A percentile compares a stretch with the other conserved stretches of the same genome.
phyloP scores from a whole-genome alignment of 768 basidiomycete genomes.

The Phylloporus scabripes region DNA sequence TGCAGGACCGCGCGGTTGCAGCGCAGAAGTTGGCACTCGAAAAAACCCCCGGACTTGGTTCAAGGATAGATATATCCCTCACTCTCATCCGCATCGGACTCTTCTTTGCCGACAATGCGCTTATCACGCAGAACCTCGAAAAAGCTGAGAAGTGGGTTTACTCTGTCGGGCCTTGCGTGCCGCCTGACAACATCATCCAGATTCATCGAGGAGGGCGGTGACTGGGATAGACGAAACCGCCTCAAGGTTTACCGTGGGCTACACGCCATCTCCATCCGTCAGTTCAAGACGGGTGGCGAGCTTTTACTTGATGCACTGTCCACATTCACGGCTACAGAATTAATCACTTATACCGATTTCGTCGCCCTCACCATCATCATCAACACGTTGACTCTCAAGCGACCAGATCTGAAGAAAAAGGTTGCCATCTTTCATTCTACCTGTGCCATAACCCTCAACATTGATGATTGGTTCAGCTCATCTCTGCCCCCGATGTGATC shows the following conservation, averaged over 20 bases:
- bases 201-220: conserved; percentile 90
- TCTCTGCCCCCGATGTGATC: conserved; percentile 81
- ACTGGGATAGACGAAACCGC: conserved; percentile 96
- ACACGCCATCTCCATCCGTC: conserved; percentile 80
- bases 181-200: conserved; percentile 33
- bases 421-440: conserved; percentile 32
- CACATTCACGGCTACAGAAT: conserved; percentile 91
- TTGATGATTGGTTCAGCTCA: conserved; percentile 48
- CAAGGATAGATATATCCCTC: conserved; percentile 88
- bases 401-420: conserved; percentile 91
- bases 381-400: conserved; percentile 66
- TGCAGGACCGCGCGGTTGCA: conserved; percentile 70
- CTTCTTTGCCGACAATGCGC: conserved; percentile 76
- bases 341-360: conserved; percentile 85
- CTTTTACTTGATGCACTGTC: conserved; percentile 87
- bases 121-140: conserved; percentile 66
- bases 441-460: neutral
- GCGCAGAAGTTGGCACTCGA: conserved; percentile 81
- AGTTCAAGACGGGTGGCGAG: conserved; percentile 81
- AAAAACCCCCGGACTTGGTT: conserved; percentile 90
- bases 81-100: conserved; percentile 85
- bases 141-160: conserved; percentile 72
- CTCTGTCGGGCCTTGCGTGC: neutral
- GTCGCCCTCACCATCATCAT: conserved; percentile 79
- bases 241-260: conserved; percentile 94